Evolutionary conservation across 495 filamentous ascomycete genomes (phyloP).

Genomic region (Elasticomyces elasticus): DNA sequence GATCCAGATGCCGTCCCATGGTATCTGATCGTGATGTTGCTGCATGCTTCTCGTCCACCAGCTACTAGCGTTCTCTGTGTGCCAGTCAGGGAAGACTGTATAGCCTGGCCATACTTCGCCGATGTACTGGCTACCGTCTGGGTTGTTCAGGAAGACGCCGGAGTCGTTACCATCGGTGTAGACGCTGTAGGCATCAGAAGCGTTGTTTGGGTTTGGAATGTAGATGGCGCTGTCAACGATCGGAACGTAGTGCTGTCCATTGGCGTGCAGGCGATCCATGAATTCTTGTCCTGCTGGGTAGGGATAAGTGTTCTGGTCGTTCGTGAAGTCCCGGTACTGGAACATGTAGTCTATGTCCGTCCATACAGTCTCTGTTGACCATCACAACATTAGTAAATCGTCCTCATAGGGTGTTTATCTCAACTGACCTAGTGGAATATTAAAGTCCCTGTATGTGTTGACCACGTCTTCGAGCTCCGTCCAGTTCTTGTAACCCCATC

Average conservation of each 20-base stretch:
- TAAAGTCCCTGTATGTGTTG: constrained; percentile 47
- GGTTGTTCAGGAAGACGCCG: constrained; percentile 54
- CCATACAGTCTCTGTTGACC: constrained; percentile 73
- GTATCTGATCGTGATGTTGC: constrained; percentile 45
- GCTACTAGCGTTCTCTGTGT: constrained; percentile 39
- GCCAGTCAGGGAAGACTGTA: constrained; percentile 51
- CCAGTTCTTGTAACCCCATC: constrained; percentile 58
- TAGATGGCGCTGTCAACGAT: constrained; percentile 82
- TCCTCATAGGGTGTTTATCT: no score
- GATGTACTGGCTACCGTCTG: constrained; percentile 52
- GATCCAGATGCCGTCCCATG: constrained; percentile 53
- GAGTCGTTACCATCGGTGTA: constrained; percentile 57
- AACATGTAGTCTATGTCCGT: constrained; percentile 45
- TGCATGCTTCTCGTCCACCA: constrained; percentile 68
- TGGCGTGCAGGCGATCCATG: constrained; percentile 52
- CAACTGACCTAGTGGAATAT: no score
- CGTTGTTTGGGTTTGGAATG: constrained; percentile 42
- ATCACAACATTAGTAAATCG: no score
- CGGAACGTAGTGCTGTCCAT: constrained; percentile 65
- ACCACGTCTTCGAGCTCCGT: constrained; percentile 45
- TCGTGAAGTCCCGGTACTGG: constrained; percentile 47
- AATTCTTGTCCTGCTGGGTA: constrained; percentile 48
- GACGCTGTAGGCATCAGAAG: constrained; percentile 56
- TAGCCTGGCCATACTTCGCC: constrained; percentile 50
- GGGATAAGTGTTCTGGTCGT: constrained; percentile 42